Evolutionary conservation across 768 basidiomycete species (phyloP), one percentile per base, ranked within the genome.

Genomic region (Podaxis pistillaris): DNA sequence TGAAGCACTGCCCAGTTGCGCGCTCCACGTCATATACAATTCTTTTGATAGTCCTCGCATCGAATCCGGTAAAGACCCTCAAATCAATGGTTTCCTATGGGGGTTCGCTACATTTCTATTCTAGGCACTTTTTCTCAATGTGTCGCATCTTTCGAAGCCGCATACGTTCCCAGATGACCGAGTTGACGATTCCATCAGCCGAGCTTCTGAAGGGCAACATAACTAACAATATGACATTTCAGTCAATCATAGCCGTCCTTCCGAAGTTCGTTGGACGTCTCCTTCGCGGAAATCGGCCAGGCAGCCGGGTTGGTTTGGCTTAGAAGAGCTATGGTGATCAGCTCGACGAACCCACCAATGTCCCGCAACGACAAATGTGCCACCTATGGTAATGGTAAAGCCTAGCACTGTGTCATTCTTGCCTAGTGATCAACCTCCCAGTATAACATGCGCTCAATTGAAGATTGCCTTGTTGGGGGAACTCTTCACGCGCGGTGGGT

Each of bases 161-260:
- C 36, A 50, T 51, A 19, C 30, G 22, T 51, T 40, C 26, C 33
- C 44, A 46, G 44, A 46, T 46, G 44, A 47, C 41, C 44, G 44
- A 55, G 33, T 47, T 30, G 47, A 24, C 36, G 13, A 37, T 8
- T 28, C 36, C 19, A 51, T 37, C 36, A 24, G 22, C 49, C 47
- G 37, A 52, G 47, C 50, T 59, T 59, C 58, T 59, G 36, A 51
- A 38, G 54, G 9, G 36, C 17, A 40, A 56, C 54, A 56, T 46
- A 17, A 46, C 44, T 46, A 46, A 46, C 15, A 17, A 17, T 17
- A n/a, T 33, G 33, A 33, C 33, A 33, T 17, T 46, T 17, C 19
- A 46, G 44, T 46, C 44, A 46, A 46, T 7, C 44, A 7, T 46
- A 17, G 44, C 5, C 7, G 44, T 19, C 44, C 49, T 22, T 28